A percentile compares a stretch with the other conserved stretches of the same genome.
Conservation (phyloP, 441 rosid species). For the Pelargonium cotyledonis region DNA sequence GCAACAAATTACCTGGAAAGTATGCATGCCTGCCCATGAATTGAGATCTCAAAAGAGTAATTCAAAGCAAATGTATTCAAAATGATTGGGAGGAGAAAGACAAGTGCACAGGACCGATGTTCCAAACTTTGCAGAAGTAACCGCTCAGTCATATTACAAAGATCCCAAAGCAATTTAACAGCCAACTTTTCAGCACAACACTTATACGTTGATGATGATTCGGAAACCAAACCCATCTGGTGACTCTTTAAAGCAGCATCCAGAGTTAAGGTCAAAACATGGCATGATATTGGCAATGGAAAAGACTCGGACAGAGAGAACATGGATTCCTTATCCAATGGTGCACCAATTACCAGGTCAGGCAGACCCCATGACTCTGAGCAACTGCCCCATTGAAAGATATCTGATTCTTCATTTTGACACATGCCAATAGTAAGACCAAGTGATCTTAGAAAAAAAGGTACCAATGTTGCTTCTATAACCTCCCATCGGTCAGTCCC, state of each 20-base stretch:
- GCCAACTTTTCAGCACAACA: constrained; percentile 36
- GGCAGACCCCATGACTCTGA: constrained; percentile 20
- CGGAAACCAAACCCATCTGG: constrained; percentile 26
- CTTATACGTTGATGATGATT: constrained; percentile 26
- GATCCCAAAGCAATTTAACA: constrained; percentile 56
- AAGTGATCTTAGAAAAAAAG: constrained; percentile 61
- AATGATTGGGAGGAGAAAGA: constrained; percentile 63
- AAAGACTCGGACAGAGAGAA: constrained; percentile 34
- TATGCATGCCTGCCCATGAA: constrained; percentile 31
- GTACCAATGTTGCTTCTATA: constrained; percentile 62
- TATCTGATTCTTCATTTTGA: constrained; percentile 42
- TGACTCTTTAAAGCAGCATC: constrained; percentile 47
- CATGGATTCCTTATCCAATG: constrained; percentile 29
- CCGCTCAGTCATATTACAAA: constrained; percentile 56
- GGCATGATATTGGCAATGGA: constrained; percentile 60
- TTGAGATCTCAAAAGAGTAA: constrained; percentile 33
- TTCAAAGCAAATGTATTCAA: constrained; percentile 52
- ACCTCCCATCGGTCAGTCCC: constrained; percentile 49
- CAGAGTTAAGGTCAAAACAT: constrained; percentile 51
- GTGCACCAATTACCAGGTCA: constrained; percentile 22
- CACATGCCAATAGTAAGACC: constrained; percentile 47
- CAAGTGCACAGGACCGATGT: constrained; percentile 69
- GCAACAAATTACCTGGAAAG: constrained; percentile 52
- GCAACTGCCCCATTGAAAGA: constrained; percentile 35
- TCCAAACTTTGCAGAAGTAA: constrained; percentile 63